Evolutionary conservation across 768 basidiomycete genomes (phyloP), one percentile per base, ranked within the genome.

Genomic region (Lactarius sanguifluus): DNA sequence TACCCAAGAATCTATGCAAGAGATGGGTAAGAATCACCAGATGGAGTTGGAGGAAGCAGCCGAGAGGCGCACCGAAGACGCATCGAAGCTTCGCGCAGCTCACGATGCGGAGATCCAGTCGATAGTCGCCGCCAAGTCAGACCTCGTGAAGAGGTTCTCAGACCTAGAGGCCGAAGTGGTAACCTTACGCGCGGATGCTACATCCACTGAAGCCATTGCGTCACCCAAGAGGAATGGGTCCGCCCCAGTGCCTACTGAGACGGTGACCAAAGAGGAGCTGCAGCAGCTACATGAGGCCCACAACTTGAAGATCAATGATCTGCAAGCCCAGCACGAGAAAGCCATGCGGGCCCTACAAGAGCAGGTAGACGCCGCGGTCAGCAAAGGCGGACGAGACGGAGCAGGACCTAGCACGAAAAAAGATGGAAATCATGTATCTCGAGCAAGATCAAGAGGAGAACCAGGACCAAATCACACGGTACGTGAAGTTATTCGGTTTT

Each of bases 221-320:
- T 74, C 83, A 3, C 82, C 86, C 4, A 87, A 83, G 76, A 83
- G 76, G 67, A 90, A 88, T 67, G 86, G 85, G 16, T 77, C 74
- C 1, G 72, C 76, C 25, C 74, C 77, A 50, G 76, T 80, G 57
- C 78, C 81, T 1, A 77, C 81, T 10, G 69, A 75, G 28, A 82
- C 80, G 18, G 85, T 92, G 9, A 84, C 90, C 41, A 88, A 86
- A 71, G 91, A 92, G 69, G 92, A 94, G 64, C 77, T 95, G 47
- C 85, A 87, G 74, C 84, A 81, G 72, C 77, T 91, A 73, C 90
- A 94, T 69, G 89, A 92, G 75, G 93, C 93, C 6, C 93, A 95
- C 75, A 91, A 90, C 74, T 80, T 89, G 68, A 94, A 89, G 79
- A 74, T 95, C 70, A 79, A 87, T 60, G 91, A 94, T 76, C 69